These are phyloP conservation scores for Aphanomyces stellatus DNA, from an alignment of 352 stramenopile genomes.

Conservation along the genomic window DNA sequence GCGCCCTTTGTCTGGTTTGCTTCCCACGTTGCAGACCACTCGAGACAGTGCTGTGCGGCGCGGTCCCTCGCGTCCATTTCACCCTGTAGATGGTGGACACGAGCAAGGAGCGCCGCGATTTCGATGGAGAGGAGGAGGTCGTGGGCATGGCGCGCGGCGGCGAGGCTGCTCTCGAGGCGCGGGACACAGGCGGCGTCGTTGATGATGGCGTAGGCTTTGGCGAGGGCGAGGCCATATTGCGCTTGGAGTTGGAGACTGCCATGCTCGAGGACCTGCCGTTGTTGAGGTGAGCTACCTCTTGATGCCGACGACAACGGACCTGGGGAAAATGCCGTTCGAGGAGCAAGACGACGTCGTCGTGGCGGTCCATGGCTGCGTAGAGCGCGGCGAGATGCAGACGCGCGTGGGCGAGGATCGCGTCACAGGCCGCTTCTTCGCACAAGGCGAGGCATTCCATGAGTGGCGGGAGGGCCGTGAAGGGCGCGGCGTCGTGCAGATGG, in stretches of 20 bases:
- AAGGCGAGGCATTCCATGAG: slow-evolving; percentile 41
- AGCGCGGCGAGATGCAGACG: slow-evolving; percentile 34
- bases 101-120: neutral
- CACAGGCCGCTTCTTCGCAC: slow-evolving; percentile 30
- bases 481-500: neutral
- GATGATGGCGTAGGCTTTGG: slow-evolving; percentile 27
- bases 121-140: neutral
- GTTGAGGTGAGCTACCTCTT: too few species aligned
- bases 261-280: slow-evolving; percentile 32
- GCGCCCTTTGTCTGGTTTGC: too few species aligned
- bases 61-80: neutral
- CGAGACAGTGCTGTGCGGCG: neutral
- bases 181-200: neutral
- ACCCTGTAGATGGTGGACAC: neutral
- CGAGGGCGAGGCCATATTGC: slow-evolving; percentile 37
- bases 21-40: too few species aligned
- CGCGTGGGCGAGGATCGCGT: slow-evolving; percentile 37
- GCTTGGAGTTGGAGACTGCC: slow-evolving; percentile 34
- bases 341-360: slow-evolving; percentile 30
- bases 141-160: neutral
- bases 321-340: slow-evolving; percentile 29
- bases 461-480: slow-evolving; percentile 24
- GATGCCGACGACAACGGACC: neutral
- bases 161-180: neutral
- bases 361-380: slow-evolving; percentile 30